Evolutionary conservation across 805 yeast species (phyloP).

Genomic region (Ogataea ramenticola): DNA sequence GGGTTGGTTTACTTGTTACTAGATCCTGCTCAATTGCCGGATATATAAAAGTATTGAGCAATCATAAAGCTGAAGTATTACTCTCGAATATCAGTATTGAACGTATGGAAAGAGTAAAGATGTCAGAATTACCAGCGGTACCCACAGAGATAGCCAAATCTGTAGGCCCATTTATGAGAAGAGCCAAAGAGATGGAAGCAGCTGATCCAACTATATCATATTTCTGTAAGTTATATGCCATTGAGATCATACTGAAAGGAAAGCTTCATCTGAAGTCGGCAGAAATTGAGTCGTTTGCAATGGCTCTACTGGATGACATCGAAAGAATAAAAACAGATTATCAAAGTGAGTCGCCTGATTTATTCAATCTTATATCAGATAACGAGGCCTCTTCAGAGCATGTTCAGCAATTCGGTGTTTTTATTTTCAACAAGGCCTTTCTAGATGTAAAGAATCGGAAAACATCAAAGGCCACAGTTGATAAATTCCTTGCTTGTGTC

Average conservation of each 20-base stretch:
- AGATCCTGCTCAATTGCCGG: too few relatives aligned
- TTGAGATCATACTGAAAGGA: conserved; percentile 58
- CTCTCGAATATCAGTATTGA: too few relatives aligned
- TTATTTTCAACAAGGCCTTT: conserved; percentile 48
- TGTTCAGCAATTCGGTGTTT: conserved; percentile 48
- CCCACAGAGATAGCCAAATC: conserved; percentile 27
- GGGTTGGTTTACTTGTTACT: too few relatives aligned
- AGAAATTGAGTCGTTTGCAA: conserved; percentile 53
- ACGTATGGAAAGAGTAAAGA: too few relatives aligned
- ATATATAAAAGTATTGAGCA: too few relatives aligned
- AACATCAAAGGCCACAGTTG: conserved; percentile 39
- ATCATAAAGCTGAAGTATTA: too few relatives aligned
- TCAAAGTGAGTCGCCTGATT: conserved; percentile 29
- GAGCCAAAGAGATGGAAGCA: conserved; percentile 49
- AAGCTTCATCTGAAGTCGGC: conserved; percentile 50
- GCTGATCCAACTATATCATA: conserved; percentile 67
- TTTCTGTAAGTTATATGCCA: conserved; percentile 65
- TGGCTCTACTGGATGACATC: conserved; percentile 58
- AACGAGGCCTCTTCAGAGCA: conserved; percentile 51
- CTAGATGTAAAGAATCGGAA: conserved; percentile 37
- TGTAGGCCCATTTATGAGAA: conserved; percentile 39
- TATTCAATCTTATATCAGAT: conserved; percentile 47
- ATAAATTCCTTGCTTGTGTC: conserved; percentile 45
- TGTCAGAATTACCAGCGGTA: conserved; percentile 5
- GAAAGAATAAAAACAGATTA: conserved; percentile 45